Base-by-base conservation (phyloP, 1,139 yeast species). In the Hyphopichia buzzinii region DNA sequence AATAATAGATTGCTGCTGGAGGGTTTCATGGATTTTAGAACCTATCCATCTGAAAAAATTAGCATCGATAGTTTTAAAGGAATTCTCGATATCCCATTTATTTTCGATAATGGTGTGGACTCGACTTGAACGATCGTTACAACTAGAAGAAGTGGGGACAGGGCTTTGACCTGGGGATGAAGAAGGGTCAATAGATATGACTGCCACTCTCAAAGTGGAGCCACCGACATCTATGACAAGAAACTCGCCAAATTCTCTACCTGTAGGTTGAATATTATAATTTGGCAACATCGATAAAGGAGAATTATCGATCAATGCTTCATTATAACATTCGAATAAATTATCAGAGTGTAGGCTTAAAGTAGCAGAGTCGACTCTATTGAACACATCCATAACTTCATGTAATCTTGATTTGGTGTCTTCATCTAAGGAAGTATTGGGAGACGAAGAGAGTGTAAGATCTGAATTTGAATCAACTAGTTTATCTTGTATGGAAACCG, bases 191-290 rank as follows among this genome's bases (percentile, higher is more conserved):
- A 70, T 66, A 26, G 59, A 52, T n/a, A 76, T 59, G n/a, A 72
- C 63, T 2, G 77, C 69, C 4, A 74, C 59, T 31, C 80, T 58
- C 30, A 76, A 55, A 2, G 81, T 76, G 4, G 78, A 69, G 1
- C 83, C 83, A 6, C 83, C 83, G 38, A 77, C 54, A 47, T 77
- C 83, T 21, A 77, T 61, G 25, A 68, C 74, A 43, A 77, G 56
- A 41, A 48, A 72, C 28, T 59, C 57, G 3, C 81, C 81, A 22
- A 33, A 35, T 44, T 73, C 77, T 3, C 54, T 35, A 3, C 77
- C 76, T 1, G 67, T 61, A 16, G 80, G 76, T 24, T 50, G 46
- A 23, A 66, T 59, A 36, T 67, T 61, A 44, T 55, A 63, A 38
- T 72, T 71, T 10, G 79, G 76, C 25, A 76, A 54, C 80, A 77